Conservation (phyloP, 305 asterid species). For the Solanum hybrid region DNA sequence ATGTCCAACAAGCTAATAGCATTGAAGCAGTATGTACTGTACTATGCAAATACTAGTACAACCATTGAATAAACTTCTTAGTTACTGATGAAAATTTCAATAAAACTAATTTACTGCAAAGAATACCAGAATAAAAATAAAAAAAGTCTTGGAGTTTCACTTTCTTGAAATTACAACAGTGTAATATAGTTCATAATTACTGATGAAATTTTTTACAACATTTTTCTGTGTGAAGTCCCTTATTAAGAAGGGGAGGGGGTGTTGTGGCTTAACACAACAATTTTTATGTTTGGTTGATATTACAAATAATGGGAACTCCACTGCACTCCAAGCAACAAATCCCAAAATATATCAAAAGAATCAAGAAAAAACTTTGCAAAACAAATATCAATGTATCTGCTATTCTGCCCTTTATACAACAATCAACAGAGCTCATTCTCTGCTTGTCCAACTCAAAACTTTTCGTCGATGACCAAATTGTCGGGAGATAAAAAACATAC, state of each 20-base stretch:
- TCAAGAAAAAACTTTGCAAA: conserved; percentile 42
- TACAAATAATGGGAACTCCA: conserved; percentile 23
- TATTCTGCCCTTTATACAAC: conserved; percentile 44
- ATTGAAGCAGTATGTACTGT: neutral
- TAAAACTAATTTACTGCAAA: neutral
- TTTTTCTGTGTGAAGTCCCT: conserved; percentile 25
- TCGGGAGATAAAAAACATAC: neutral
- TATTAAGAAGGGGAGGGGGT: conserved; percentile 22
- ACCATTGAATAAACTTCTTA: neutral
- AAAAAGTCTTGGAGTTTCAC: neutral
- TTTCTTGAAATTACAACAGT: neutral
- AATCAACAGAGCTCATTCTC: conserved; percentile 16
- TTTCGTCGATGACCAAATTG: neutral
- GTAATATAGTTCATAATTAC: neutral
- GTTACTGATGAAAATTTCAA: neutral
- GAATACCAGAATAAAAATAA: neutral
- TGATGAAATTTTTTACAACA: conserved; percentile 10
- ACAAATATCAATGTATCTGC: conserved; percentile 35
- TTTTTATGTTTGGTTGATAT: conserved; percentile 23
- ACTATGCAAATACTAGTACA: neutral
- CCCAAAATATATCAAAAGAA: conserved; percentile 33
- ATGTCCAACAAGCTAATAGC: neutral
- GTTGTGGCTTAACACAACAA: conserved; percentile 23
- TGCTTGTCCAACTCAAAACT: neutral
- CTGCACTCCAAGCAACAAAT: conserved; percentile 39